Evolutionary conservation across 2,329 filamentous ascomycete genomes (phyloP), one percentile per base, ranked within the genome.

Genomic region (Ascochyta koolunga): DNA sequence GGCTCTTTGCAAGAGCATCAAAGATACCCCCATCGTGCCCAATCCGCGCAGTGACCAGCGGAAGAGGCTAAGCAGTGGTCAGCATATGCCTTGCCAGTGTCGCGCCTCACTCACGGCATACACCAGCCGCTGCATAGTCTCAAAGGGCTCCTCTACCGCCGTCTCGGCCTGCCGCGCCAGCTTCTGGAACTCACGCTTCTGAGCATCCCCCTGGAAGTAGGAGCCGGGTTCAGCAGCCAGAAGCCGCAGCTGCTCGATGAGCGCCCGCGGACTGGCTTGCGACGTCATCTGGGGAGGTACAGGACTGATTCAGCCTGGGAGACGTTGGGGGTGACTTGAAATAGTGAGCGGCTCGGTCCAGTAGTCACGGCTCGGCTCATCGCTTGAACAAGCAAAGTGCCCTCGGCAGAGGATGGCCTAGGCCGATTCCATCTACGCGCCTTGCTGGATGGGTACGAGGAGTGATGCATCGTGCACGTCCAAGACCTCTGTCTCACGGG

Each of bases 111-210:
- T 48, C 50, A 54, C 51, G 22, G 41, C 36, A 32, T 54, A 45
- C 51, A 54, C 51, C 33, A 54, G 16, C 8, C 39, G 45, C 15
- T 44, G 39, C 51, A 54, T 54, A 2, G 51, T 44, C 35, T 48
- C 51, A 18, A 49, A 40, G 2, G 51, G 51, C 44, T 44, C 51
- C 13, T 49, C 51, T 9, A 49, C 45, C 4, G 39, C 44, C 1
- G 18, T 15, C 2, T 11, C 45, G 6, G 44, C 51, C 15, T 35
- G 27, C 8, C 40, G 16, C 10, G 39, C 33, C 21, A 54, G 38
- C 29, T 8, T 49, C 44, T 54, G 41, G 24, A 54, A 50, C 13
- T 41, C 41, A 32, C 35, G 24, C 33, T 38, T 46, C 31, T 50
- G 46, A 18, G 33, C 41, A 18, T 50, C 51, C 10, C 45, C 22